These are phyloP conservation scores for Cordyceps javanica DNA, from an alignment of 2,329 filamentous ascomycete genomes.

Conservation along the genomic window DNA sequence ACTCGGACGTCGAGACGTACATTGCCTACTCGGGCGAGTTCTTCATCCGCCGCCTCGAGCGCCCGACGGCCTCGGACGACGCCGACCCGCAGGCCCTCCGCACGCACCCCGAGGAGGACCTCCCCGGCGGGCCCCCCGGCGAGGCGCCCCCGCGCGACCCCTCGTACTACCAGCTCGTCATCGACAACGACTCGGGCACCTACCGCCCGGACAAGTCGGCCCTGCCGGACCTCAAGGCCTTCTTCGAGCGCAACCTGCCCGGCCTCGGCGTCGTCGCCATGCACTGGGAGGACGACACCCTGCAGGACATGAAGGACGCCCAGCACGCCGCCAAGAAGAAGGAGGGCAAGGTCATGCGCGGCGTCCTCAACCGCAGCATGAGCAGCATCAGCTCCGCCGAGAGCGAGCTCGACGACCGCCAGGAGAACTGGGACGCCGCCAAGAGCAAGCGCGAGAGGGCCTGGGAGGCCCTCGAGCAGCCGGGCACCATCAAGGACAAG, in stretches of 20 bases:
- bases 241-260: slow-evolving; percentile 67
- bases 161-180: slow-evolving; percentile 74
- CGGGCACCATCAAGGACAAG: slow-evolving; percentile 36
- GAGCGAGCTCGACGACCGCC: slow-evolving; percentile 44
- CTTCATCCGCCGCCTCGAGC: slow-evolving; percentile 66
- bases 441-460: slow-evolving; percentile 47
- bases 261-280: slow-evolving; percentile 68
- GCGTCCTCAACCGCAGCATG: slow-evolving; percentile 52
- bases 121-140: slow-evolving; percentile 41
- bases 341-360: slow-evolving; percentile 43
- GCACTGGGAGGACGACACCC: slow-evolving; percentile 71
- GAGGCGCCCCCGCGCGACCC: slow-evolving; percentile 39
- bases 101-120: slow-evolving; percentile 47
- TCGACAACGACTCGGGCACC: slow-evolving; percentile 93
- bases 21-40: slow-evolving; percentile 93
- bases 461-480: slow-evolving; percentile 46
- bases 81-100: slow-evolving; percentile 34
- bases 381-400: slow-evolving; percentile 48
- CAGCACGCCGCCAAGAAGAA: slow-evolving; percentile 70
- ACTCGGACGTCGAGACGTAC: slow-evolving; percentile 85
- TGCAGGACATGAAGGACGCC: slow-evolving; percentile 67
- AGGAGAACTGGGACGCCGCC: slow-evolving; percentile 31
- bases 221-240: slow-evolving; percentile 64
- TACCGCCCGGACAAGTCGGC: slow-evolving; percentile 79
- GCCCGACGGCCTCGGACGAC: slow-evolving; percentile 38